Base-by-base conservation (phyloP, 2,329 filamentous ascomycete genomes). In the Septoria petroselini region DNA sequence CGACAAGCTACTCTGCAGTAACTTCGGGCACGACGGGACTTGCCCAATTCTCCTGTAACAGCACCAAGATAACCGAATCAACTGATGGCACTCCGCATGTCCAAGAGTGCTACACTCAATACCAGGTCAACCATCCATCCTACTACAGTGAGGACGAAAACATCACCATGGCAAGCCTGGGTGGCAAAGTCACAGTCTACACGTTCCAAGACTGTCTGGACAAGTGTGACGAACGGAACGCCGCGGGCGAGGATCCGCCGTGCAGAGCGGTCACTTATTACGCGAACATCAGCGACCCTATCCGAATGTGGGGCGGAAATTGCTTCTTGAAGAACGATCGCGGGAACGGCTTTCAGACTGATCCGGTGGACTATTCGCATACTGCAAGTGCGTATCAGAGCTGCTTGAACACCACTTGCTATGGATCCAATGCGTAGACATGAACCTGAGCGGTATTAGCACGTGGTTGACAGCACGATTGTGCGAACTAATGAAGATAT, bases 241-340 rank as follows among this genome's bases (percentile, higher is more conserved):
- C 17, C 4, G 39, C 39, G n/a, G 50, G 40, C 7, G 43, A 40
- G 7, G 12, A 21, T 9, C 50, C 50, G 14, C 31, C 47, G 0
- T 56, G 53, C 21, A n/a, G 50, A 30, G 53, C 50, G 1, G 50
- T 53, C 1, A 56, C 50, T 1, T 56, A 56, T 15, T 56, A 51
- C 23, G 50, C 53, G 11, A 56, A 53, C 23, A 19, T 56, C 8
- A 50, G 41, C 1, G 23, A 15, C 5, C 50, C 53, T 3, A 41
- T 56, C 3, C 17, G 50, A 4, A 33, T 33, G 18, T 53, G 42
- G 46, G 53, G 53, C 9, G 50, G 53, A 3, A 56, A 53, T 35
- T 56, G 50, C 39, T 56, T 56, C 33, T 48, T 56, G 50, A 53
- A 56, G 42, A 56, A 56, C 44, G 50, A 51, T 48, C 38, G 53